Evolutionary conservation across 768 basidiomycete species (phyloP).

Genomic region (Trametes cinnabarina): DNA sequence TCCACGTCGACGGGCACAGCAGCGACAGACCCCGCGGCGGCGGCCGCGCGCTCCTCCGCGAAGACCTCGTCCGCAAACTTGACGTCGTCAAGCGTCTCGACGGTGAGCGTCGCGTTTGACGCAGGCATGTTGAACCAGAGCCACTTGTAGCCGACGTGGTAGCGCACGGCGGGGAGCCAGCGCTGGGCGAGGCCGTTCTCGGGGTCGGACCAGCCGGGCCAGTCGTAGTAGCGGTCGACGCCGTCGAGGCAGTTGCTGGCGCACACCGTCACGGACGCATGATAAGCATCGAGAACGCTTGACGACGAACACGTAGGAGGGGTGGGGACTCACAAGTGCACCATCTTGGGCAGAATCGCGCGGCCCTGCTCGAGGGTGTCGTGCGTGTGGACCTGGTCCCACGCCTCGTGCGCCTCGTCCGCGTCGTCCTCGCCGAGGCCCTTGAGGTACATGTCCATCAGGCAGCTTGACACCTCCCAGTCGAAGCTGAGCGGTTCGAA

Average conservation of each 20-base stretch:
- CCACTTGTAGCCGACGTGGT: constrained; percentile 50
- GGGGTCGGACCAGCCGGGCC: constrained; percentile 47
- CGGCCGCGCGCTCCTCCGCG: constrained; percentile 10
- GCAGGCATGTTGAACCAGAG: constrained; percentile 43
- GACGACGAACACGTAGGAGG: neutral
- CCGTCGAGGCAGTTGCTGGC: constrained; percentile 45
- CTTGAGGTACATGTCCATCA: constrained; percentile 45
- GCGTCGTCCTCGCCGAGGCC: constrained; percentile 42
- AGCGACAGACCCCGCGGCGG: neutral
- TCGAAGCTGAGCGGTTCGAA: constrained; percentile 44
- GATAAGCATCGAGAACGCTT: no score
- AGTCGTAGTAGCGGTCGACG: constrained; percentile 41
- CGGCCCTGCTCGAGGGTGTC: constrained; percentile 43
- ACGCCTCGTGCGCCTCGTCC: constrained; percentile 36
- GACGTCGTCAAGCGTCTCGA: constrained; percentile 35
- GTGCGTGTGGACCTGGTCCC: constrained; percentile 33
- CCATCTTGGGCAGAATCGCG: constrained; percentile 43
- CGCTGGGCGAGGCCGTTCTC: constrained; percentile 37
- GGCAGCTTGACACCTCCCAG: constrained; percentile 49
- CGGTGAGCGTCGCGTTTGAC: constrained; percentile 28
- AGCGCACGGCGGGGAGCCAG: constrained; percentile 45
- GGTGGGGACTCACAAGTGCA: constrained; percentile 49
- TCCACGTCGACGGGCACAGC: no score
- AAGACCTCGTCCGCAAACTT: constrained; percentile 42
- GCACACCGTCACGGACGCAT: neutral